phyloP scores from a whole-genome alignment of 2,329 filamentous ascomycete genomes.

The Plectosphaerella cucumerina region DNA sequence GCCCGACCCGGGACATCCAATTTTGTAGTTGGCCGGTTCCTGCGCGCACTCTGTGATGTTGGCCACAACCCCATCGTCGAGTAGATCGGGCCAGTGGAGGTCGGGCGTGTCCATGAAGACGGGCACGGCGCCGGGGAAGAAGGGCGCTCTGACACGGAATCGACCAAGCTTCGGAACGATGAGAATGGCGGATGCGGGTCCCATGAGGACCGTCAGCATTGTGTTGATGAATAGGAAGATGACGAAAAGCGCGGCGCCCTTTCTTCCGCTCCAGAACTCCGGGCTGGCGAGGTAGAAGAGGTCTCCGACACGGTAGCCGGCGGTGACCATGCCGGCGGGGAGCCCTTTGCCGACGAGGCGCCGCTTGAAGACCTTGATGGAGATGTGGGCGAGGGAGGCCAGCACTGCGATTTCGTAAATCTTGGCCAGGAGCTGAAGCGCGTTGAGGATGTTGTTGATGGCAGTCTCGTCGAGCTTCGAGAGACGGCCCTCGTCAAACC shows the following conservation, averaged over 20 bases:
- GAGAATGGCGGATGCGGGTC: constrained; percentile 8
- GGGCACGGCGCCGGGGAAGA: not conserved
- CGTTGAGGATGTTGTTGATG: constrained; percentile 3
- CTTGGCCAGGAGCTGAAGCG: constrained; percentile 7
- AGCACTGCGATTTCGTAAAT: constrained; percentile 5
- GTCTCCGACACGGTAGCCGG: constrained; percentile 7
- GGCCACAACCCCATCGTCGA: not conserved
- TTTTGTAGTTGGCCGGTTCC: not conserved
- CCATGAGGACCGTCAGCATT: constrained; percentile 6
- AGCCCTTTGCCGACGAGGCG: constrained; percentile 4
- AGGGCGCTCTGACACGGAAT: not conserved
- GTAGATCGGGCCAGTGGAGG: not conserved
- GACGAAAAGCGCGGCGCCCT: not conserved
- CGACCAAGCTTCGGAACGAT: constrained; percentile 7
- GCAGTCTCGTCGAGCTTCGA: constrained; percentile 1
- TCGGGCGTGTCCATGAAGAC: not conserved
- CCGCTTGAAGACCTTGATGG: constrained; percentile 1
- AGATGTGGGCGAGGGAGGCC: constrained; percentile 6
- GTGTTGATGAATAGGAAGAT: constrained; percentile 4
- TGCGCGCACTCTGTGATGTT: not conserved
- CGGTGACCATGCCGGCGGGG: constrained; percentile 7
- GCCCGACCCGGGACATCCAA: constrained; percentile 1
- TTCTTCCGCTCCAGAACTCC: not conserved
- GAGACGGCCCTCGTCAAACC: constrained; percentile 4
- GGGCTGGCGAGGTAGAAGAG: constrained; percentile 4